Conservation (phyloP, 257 asterid genomes). For the Nicotiana otophora region DNA sequence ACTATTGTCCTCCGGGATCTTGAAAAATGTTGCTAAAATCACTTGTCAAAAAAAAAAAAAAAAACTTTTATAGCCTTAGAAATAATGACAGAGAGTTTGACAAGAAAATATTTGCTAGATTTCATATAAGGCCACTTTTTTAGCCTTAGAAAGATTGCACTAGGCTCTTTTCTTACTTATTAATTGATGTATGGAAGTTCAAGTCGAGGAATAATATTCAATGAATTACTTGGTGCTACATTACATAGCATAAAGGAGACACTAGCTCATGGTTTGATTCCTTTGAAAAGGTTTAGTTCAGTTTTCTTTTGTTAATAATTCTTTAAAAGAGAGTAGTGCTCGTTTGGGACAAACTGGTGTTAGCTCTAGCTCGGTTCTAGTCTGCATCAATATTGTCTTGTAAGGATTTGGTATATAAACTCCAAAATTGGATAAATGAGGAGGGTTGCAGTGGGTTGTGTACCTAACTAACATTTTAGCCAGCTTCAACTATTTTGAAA, state of each 20-base stretch:
- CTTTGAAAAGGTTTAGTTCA: no score
- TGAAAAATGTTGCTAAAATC: neutral
- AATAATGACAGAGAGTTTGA: no score
- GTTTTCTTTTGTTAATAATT: no score
- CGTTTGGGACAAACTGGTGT: neutral
- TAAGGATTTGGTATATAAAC: neutral
- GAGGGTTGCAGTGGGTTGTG: neutral
- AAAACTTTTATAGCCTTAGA: no score
- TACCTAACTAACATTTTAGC: neutral
- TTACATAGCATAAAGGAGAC: neutral
- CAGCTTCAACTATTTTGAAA: neutral
- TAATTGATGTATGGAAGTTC: neutral
- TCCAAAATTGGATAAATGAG: neutral
- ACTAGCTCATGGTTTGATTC: neutral
- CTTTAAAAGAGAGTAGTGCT: neutral
- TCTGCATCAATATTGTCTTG: neutral
- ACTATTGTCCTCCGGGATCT: neutral
- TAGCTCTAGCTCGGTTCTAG: neutral
- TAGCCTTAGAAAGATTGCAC: neutral
- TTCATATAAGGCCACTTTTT: neutral
- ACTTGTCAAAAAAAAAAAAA: no score
- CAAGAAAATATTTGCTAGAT: neutral
- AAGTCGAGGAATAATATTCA: neutral
- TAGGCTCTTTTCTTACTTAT: neutral
- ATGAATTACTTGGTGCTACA: neutral